Conservation (phyloP, 1,284 basidiomycete species). For the Cystobasidiaceae sp. region DNA sequence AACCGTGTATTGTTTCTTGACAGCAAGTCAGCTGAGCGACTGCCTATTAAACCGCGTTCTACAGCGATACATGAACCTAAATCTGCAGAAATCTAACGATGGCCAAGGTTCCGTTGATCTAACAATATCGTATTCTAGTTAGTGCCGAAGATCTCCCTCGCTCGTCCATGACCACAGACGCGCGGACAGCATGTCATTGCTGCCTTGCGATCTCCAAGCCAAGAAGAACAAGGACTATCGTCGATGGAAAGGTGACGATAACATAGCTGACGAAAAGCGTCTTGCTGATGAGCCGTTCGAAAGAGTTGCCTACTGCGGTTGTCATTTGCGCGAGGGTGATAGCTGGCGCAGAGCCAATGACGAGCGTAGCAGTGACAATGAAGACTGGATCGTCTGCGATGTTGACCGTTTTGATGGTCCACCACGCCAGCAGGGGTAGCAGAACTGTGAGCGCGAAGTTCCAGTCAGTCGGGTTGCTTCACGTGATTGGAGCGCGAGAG, state of each 20-base stretch:
- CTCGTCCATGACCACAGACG: too few species aligned
- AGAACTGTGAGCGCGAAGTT: too few species aligned
- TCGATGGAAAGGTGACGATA: conserved; percentile 38
- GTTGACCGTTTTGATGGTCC: conserved; percentile 36
- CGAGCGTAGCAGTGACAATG: conserved; percentile 38
- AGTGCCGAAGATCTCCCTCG: too few species aligned
- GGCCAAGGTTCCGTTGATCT: too few species aligned
- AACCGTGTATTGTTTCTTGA: too few species aligned
- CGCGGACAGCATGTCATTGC: neutral
- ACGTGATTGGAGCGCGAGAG: conserved; percentile 9
- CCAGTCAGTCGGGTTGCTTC: neutral
- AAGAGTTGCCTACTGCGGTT: conserved; percentile 20
- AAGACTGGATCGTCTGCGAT: conserved; percentile 41
- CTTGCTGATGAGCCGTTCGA: conserved; percentile 34
- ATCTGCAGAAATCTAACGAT: too few species aligned
- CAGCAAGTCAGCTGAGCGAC: too few species aligned
- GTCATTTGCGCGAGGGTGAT: conserved; percentile 43
- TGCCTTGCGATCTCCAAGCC: conserved; percentile 17
- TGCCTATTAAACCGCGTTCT: too few species aligned
- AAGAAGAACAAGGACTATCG: conserved; percentile 19
- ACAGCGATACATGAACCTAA: too few species aligned
- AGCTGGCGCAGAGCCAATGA: conserved; percentile 40
- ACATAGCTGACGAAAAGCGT: conserved; percentile 44
- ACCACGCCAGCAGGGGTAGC: conserved; percentile 44
- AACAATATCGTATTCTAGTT: too few species aligned